phyloP scores from a whole-genome alignment of 768 basidiomycete species.

The Cyclocybe cylindracea region DNA sequence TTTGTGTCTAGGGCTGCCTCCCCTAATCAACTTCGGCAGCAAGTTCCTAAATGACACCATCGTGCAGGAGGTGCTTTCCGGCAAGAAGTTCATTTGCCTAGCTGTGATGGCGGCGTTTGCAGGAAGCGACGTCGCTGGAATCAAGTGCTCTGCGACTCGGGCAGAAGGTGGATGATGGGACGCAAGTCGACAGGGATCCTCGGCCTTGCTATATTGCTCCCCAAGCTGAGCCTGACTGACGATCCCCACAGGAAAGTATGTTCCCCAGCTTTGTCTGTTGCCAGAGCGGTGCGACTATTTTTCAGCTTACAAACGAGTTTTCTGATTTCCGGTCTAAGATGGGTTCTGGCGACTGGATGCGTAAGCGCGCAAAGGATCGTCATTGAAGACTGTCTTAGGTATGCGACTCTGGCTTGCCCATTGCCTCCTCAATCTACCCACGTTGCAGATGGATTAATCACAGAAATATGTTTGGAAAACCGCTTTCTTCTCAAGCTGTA shows the following conservation, averaged over 20 bases:
- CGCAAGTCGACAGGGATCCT: slow-evolving; percentile 39
- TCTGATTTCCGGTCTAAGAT: slow-evolving; percentile 36
- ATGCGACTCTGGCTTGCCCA: slow-evolving; percentile 11
- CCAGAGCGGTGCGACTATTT: slow-evolving; percentile 56
- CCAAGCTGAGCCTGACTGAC: not conserved
- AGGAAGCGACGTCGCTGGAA: slow-evolving; percentile 70
- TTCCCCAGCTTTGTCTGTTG: slow-evolving; percentile 4
- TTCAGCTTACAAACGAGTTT: not conserved
- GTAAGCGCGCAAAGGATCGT: slow-evolving; percentile 62
- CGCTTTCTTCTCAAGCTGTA: slow-evolving; percentile 66
- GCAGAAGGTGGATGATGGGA: slow-evolving; percentile 78
- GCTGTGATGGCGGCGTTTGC: slow-evolving; percentile 90
- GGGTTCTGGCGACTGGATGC: slow-evolving; percentile 66
- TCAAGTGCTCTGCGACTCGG: slow-evolving; percentile 70
- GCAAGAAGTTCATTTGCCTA: slow-evolving; percentile 71
- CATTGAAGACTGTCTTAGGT: slow-evolving; percentile 78
- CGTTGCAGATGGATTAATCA: slow-evolving; percentile 64
- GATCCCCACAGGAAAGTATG: slow-evolving; percentile 46
- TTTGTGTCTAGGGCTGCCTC: slow-evolving; percentile 48
- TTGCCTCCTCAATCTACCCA: not conserved
- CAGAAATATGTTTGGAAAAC: slow-evolving; percentile 79
- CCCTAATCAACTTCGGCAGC: slow-evolving; percentile 77
- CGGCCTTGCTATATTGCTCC: not conserved
- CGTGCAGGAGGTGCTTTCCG: slow-evolving; percentile 55
- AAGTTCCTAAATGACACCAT: slow-evolving; percentile 63